Base-by-base conservation (phyloP, 192 early-diverging fungal genomes). In the Coemansia reversa region DNA sequence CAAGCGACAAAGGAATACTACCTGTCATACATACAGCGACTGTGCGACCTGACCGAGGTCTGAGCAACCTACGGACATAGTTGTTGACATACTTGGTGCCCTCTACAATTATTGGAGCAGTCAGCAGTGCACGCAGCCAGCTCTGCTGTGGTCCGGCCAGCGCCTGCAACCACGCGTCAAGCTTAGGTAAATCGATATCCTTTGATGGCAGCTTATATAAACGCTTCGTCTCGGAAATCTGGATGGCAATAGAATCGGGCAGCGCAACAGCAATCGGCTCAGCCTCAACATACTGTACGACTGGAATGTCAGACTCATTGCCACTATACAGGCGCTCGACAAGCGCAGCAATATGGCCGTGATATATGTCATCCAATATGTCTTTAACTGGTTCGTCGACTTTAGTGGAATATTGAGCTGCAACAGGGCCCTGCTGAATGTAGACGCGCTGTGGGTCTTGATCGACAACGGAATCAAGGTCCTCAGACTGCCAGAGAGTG, bases 401-500 rank as follows among this genome's bases (percentile, higher is more conserved):
- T 51, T 84, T 84, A 58, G 80, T 88, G 29, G 86, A 82, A 63
- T 92, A 88, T 24, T 79, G 82, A 25, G 79, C 91, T 52, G 93
- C 91, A 18, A 91, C 85, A 39, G 92, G 91, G 54, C 93, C 91
- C 61, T 94, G 95, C 51, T 95, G 83, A 72, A 95, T 93, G 63
- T 86, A 86, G 16, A 88, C 89, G 60, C 95, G 86, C 60, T 88
- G 84, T 9, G 90, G 87, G 83, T 97, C 95, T 66, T 92, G 88
- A 55, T 86, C 92, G 27, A 89, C 85, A 56, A 97, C 86, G 35
- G 93, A 89, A 56, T 90, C 89, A 12, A 95, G 74, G 65, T 94
- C 89, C 72, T 97, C 93, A 4, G 91, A 88, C 71, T 93, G 91
- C 93, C 93, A 95, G 24, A 92, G 74, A 18, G 88, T 91, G 70